Percentiles rank a stretch among this genome's conserved stretches.
phyloP scores from a whole-genome alignment of 2,329 filamentous ascomycete genomes.

The Alternaria sp. region DNA sequence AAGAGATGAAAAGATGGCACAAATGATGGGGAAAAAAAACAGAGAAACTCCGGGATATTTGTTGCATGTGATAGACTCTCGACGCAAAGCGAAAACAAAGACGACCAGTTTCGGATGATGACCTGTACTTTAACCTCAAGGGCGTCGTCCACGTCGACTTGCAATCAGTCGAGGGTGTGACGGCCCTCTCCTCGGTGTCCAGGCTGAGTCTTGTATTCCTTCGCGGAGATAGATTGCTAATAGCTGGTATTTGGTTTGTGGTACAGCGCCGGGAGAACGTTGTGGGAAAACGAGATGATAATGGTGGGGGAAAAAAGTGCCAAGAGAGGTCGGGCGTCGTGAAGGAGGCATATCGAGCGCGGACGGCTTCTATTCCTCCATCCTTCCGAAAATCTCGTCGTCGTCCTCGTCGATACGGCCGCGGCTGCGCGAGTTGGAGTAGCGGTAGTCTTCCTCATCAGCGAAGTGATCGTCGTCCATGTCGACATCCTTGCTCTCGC shows the following conservation, averaged over 20 bases:
- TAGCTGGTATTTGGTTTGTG: constrained; percentile 45
- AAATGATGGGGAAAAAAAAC: constrained; percentile 2
- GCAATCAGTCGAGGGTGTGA: constrained; percentile 34
- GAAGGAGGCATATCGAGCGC: constrained; percentile 7
- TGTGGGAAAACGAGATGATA: constrained; percentile 18
- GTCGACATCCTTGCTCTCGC: constrained; percentile 58
- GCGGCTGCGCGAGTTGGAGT: constrained; percentile 54
- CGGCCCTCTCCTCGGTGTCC: constrained; percentile 55
- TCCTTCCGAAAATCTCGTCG: constrained; percentile 92
- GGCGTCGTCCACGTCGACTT: constrained; percentile 25
- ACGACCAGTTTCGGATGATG: constrained; percentile 31
- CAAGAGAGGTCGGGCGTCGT: constrained; percentile 23
- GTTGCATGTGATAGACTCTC: constrained; percentile 43
- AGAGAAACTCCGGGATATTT: constrained; percentile 14
- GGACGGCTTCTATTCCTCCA: constrained; percentile 72
- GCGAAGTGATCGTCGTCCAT: constrained; percentile 67
- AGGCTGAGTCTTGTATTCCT: constrained; percentile 37
- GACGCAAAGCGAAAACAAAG: constrained; percentile 38
- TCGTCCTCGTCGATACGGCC: constrained; percentile 85
- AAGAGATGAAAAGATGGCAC: constrained; percentile 20
- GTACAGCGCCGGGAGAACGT: constrained; percentile 43
- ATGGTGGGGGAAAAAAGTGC: constrained; percentile 3
- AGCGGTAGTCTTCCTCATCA: constrained; percentile 71
- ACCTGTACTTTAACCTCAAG: constrained; percentile 55
- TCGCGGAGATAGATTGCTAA: constrained; percentile 51